Conservation (phyloP, 208 protist species). For the Jaenimonas drosophilae region DNA sequence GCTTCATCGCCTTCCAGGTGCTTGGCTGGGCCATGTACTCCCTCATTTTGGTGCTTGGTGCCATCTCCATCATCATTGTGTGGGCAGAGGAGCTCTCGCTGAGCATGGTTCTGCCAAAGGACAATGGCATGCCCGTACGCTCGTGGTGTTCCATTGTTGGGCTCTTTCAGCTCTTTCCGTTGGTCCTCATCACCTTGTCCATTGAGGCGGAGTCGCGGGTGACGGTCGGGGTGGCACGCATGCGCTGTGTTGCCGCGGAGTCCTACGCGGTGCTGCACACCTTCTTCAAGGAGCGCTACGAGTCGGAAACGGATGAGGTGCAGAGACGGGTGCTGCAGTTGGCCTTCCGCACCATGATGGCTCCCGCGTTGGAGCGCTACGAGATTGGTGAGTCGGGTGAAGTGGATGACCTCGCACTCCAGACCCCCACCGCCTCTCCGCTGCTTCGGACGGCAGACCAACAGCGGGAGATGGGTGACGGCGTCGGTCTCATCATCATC, state of each 20-base stretch:
- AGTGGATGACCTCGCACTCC: neutral
- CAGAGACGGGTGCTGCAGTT: conserved; percentile 28
- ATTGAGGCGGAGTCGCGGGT: conserved; percentile 31
- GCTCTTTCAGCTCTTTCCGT: conserved; percentile 41
- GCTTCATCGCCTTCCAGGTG: conserved; percentile 61
- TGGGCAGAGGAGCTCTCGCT: neutral
- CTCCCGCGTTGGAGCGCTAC: conserved; percentile 25
- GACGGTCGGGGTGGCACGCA: conserved; percentile 8
- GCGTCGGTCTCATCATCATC: conserved; percentile 39
- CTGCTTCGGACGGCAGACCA: conserved; percentile 1
- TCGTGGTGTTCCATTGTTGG: conserved; percentile 24
- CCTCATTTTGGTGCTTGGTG: conserved; percentile 19
- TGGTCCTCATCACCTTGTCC: conserved; percentile 63
- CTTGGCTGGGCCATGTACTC: conserved; percentile 65
- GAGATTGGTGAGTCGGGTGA: conserved; percentile 11
- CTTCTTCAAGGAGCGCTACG: conserved; percentile 4
- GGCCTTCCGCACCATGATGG: conserved; percentile 32
- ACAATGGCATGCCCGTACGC: neutral
- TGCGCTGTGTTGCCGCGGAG: conserved; percentile 21
- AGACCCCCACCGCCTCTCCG: neutral
- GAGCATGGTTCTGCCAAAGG: neutral
- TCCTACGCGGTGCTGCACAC: conserved; percentile 17
- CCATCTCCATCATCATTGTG: conserved; percentile 13
- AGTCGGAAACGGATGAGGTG: conserved; percentile 5
- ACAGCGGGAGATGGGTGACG: conserved; percentile 11